phyloP scores from a whole-genome alignment of 345 rosid species.

The Atalantia buxifolia region DNA sequence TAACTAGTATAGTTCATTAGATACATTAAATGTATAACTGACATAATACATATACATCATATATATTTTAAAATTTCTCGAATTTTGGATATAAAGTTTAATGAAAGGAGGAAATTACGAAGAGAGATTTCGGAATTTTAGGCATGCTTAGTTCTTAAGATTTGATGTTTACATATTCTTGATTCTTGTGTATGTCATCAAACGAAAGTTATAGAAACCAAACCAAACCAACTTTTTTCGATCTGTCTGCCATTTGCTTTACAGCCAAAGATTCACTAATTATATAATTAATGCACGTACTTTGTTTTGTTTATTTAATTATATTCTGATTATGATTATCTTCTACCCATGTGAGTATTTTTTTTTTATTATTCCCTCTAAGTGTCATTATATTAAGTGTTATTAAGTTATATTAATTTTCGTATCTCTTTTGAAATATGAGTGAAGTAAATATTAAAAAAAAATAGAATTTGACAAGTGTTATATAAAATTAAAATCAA shows the following conservation, averaged over 20 bases:
- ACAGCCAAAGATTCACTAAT: constrained; percentile 12
- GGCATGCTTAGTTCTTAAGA: constrained; percentile 6
- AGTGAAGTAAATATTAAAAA: accelerated
- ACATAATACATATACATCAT: too few relatives aligned
- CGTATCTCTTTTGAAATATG: accelerated
- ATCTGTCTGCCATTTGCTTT: constrained; percentile 10
- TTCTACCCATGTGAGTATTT: background rate
- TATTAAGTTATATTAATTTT: too few relatives aligned
- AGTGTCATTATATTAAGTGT: background rate
- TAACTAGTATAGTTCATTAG: too few relatives aligned
- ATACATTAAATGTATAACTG: too few relatives aligned
- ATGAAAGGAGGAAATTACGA: constrained; percentile 7
- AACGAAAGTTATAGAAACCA: constrained; percentile 15
- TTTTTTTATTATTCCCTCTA: background rate
- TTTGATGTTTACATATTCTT: constrained; percentile 14
- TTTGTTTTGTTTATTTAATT: background rate
- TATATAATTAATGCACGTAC: constrained; percentile 2
- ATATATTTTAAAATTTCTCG: too few relatives aligned
- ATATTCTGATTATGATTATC: background rate
- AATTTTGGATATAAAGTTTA: background rate
- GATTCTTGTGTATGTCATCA: background rate
- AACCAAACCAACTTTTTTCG: constrained; percentile 1
- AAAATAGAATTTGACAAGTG: accelerated
- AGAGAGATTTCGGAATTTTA: constrained; percentile 15
- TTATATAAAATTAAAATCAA: too few relatives aligned